phyloP scores from a whole-genome alignment of 306 rosid genomes.

The Prunus persica region DNA sequence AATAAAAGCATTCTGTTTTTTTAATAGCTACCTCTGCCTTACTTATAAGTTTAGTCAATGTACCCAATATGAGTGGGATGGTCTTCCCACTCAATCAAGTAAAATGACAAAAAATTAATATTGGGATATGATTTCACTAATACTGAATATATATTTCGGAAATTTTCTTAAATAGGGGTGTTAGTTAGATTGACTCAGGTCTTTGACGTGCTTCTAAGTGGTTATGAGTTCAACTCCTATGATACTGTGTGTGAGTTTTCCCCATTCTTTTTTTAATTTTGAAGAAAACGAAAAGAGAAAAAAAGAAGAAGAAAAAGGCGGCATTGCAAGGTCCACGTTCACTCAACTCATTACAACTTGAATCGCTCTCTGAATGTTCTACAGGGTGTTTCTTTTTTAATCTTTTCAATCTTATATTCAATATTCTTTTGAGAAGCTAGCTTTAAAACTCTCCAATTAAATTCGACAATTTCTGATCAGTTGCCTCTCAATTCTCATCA shows the following conservation, averaged over 20 bases:
- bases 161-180: no score
- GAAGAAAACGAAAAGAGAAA: no score
- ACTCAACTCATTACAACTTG: conserved; percentile 9
- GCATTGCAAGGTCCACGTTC: conserved; percentile 11
- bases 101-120: neutral
- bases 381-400: neutral
- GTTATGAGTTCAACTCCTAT: no score
- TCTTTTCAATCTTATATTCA: neutral
- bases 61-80: neutral
- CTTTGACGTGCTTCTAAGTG: no score
- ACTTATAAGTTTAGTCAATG: neutral
- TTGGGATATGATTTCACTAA: neutral
- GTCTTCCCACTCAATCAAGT: conserved; percentile 16
- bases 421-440: neutral
- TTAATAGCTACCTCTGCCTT: neutral
- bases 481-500: neutral
- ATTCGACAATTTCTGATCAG: neutral
- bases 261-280: no score
- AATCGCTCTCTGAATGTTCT: no score
- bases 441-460: conserved; percentile 7
- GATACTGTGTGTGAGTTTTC: no score
- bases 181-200: no score
- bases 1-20: neutral
- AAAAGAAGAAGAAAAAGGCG: neutral
- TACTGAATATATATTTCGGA: neutral